Evolutionary conservation across 805 yeast genomes (phyloP), one percentile per base, ranked within the genome.

Genomic region (Crinitomyces ghanaensis): DNA sequence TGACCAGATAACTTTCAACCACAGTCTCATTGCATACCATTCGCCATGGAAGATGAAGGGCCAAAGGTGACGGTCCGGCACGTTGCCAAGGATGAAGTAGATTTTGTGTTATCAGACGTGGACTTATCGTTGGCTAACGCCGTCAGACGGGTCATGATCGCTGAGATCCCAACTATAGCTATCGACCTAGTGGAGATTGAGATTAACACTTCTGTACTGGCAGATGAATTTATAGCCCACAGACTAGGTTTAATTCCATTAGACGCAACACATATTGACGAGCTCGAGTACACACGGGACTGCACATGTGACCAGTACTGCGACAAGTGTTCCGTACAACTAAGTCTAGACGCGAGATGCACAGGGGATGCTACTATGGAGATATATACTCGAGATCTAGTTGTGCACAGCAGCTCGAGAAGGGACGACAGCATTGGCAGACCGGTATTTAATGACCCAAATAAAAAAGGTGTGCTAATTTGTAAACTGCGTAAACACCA

Each of bases 291-390:
- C 60, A 39, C 48, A 7, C 71, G 96, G 53, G 98, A 91, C 56
- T 91, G 99, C 59, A 86, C 93, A 28, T 91, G 99, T 64, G 98
- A 91, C 56, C 93, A 86, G 53, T 88, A 91, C 62, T 91, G 99
- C 61, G 86, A 84, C 39, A 78, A 80, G 57, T 91, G 99, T 62
- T 77, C 94, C 3, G 97, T 91, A 16, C 83, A 78, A 43, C 67
- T 91, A 37, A 76, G 78, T 38, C 62, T 91, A 42, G 76, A 82
- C 36, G 98, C 95, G n/a, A 67, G 74, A 43, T 88, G 95, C 56
- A 88, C 82, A 42, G 66, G 81, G 28, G 96, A 84, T 49, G 74
- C 77, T 29, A 82, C 93, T 7, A 80, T 84, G 72, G 83, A 78
- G 45, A 86, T 91, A 8, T 91, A 85, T 55, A 79, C 97, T 6